These are phyloP conservation scores for Gossypium davidsonii DNA, from an alignment of 441 rosid species.

Conservation along the genomic window DNA sequence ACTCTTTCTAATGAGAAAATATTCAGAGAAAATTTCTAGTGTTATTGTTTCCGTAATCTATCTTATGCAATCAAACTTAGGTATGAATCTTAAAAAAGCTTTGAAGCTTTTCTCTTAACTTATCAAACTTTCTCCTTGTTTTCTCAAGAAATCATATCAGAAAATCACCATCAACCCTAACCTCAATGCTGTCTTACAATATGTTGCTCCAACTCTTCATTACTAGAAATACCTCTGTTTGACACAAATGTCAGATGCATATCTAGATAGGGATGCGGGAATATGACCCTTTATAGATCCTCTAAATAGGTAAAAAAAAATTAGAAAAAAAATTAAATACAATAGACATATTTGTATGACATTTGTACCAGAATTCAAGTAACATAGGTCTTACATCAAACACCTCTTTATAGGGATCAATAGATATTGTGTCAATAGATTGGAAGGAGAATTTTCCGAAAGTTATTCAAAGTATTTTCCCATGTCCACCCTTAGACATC, in stretches of 20 bases:
- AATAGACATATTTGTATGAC: not conserved
- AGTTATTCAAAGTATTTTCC: not conserved
- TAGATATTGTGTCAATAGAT: not conserved
- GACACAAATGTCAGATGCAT: not conserved
- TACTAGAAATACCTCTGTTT: not conserved
- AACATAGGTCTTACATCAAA: not conserved
- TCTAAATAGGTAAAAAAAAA: not conserved
- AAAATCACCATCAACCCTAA: not conserved
- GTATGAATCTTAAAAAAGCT: not conserved
- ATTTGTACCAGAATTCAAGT: not conserved
- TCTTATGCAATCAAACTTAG: not conserved
- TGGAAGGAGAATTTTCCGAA: not conserved
- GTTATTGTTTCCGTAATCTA: not conserved
- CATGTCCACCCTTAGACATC: not conserved
- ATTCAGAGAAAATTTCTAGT: not conserved
- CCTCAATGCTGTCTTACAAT: not conserved
- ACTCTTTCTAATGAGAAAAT: not conserved
- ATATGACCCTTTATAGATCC: not conserved
- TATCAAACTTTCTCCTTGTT: not conserved
- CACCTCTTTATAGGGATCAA: not conserved
- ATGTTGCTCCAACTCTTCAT: not conserved
- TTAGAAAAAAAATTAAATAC: not conserved
- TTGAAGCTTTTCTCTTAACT: not conserved
- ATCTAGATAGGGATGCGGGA: not conserved
- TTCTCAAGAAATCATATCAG: not conserved